Conservation (phyloP, 225 moss, liverwort and hornwort genomes). For the Asterella californica region DNA sequence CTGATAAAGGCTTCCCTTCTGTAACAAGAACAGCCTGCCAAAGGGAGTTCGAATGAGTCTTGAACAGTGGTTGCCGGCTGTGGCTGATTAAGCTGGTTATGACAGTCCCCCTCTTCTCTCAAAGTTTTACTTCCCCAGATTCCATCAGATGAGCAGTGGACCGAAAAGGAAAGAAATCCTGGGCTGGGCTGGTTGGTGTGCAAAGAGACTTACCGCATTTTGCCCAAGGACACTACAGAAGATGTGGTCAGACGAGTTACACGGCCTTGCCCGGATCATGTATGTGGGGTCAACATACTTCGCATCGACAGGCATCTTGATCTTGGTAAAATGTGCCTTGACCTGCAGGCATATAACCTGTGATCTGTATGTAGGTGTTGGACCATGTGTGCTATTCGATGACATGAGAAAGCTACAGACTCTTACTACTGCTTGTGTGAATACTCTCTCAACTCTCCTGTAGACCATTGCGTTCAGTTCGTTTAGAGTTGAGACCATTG, state of each 20-base stretch:
- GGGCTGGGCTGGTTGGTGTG: not conserved
- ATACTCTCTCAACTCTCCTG: not conserved
- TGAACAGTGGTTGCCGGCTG: not conserved
- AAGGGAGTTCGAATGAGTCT: no score
- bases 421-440: not conserved
- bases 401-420: no score
- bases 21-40: not conserved
- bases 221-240: slow-evolving; percentile 90
- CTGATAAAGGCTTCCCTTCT: no score
- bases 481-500: no score
- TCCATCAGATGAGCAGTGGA: not conserved
- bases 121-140: not conserved
- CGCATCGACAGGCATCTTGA: slow-evolving; percentile 61
- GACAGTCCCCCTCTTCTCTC: not conserved
- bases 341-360: slow-evolving; percentile 42
- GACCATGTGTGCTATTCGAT: not conserved
- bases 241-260: slow-evolving; percentile 86
- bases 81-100: not conserved
- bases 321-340: slow-evolving; percentile 58
- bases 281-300: slow-evolving; percentile 96
- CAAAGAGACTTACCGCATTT: slow-evolving; percentile 61
- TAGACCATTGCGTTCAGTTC: not conserved
- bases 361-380: not conserved
- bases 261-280: slow-evolving; percentile 87
- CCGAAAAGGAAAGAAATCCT: not conserved